These are phyloP conservation scores for Solanum tacnaense DNA, from an alignment of 257 asterid genomes.

Conservation along the genomic window DNA sequence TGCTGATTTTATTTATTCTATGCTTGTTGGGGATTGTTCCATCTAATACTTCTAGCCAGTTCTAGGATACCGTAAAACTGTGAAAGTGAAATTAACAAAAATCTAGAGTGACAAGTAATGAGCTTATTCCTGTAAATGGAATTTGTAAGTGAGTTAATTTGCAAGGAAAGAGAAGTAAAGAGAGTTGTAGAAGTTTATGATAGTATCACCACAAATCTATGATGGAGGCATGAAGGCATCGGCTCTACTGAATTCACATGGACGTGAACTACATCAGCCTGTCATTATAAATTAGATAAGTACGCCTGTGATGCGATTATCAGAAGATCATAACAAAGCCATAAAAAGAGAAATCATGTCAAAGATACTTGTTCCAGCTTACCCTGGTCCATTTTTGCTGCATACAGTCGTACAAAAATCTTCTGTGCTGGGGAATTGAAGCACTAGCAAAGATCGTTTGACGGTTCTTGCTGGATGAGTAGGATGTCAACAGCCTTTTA, in stretches of 20 bases:
- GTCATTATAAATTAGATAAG: constrained; percentile 14
- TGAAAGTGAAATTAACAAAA: neutral
- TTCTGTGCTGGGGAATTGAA: constrained; percentile 80
- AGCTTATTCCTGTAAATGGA: neutral
- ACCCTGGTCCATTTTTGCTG: constrained; percentile 99
- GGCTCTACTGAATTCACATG: constrained; percentile 75
- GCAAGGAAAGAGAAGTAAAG: neutral
- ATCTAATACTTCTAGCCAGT: neutral
- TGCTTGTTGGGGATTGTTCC: neutral
- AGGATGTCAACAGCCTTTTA: constrained; percentile 68
- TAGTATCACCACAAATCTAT: constrained; percentile 74
- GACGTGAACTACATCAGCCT: constrained; percentile 73
- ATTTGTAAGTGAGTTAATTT: neutral
- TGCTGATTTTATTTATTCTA: neutral
- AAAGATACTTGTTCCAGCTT: constrained; percentile 1
- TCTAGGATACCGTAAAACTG: neutral
- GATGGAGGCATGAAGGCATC: constrained; percentile 79
- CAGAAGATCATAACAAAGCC: neutral
- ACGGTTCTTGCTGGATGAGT: constrained; percentile 63
- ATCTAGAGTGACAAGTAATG: neutral
- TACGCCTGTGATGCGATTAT: neutral
- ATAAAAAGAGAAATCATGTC: neutral
- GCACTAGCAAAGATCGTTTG: constrained; percentile 94
- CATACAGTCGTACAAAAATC: constrained; percentile 69
- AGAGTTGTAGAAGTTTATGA: neutral